phyloP scores from a whole-genome alignment of 768 basidiomycete genomes.

The Rhizopogon roseolus region DNA sequence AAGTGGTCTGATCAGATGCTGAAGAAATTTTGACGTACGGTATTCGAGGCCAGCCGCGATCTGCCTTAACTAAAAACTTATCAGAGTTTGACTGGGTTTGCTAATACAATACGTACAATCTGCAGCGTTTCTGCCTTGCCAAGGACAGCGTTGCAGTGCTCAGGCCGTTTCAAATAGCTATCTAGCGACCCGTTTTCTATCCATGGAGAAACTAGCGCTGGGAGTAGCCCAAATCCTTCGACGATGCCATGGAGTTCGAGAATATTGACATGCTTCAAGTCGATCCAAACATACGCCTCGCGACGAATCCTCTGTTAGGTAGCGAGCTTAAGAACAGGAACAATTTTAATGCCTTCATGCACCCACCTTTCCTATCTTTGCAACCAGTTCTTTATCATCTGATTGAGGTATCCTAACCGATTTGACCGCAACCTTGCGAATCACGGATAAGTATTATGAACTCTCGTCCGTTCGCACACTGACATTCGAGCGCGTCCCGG shows the following conservation, averaged over 20 bases:
- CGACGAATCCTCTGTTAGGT: slow-evolving; percentile 1
- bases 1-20: neutral
- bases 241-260: slow-evolving; percentile 13
- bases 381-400: neutral
- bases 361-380: neutral
- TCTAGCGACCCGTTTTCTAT: slow-evolving; percentile 25
- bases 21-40: neutral
- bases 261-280: slow-evolving; percentile 10
- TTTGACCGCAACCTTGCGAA: slow-evolving; percentile 5
- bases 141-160: neutral
- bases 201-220: slow-evolving; percentile 21
- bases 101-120: slow-evolving; percentile 8
- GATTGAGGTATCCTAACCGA: neutral
- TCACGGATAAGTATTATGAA: neutral
- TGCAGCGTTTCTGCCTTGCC: slow-evolving; percentile 3
- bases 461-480: neutral
- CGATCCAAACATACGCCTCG: slow-evolving; percentile 3
- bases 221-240: slow-evolving; percentile 14
- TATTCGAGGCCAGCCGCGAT: slow-evolving; percentile 3
- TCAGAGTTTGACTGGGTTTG: neutral
- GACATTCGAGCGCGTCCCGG: neutral
- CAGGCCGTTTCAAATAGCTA: slow-evolving; percentile 18
- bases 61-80: neutral
- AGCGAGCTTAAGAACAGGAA: neutral
- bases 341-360: neutral